phyloP scores from a whole-genome alignment of 1,284 basidiomycete species.

The Mycosarcoma maydis region DNA sequence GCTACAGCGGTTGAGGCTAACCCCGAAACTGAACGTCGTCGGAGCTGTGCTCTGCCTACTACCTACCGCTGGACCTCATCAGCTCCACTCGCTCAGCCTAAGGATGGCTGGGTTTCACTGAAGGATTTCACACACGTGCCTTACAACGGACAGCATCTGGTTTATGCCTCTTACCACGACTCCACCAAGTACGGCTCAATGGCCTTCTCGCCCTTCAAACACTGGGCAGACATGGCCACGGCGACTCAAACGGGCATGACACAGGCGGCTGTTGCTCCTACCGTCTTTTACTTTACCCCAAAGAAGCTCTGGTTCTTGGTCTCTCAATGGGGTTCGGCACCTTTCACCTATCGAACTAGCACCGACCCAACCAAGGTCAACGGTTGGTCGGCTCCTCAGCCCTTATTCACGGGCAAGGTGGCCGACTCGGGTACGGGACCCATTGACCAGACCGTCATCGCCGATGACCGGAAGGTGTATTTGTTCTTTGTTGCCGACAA shows the following conservation, averaged over 20 bases:
- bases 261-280: constrained; percentile 18
- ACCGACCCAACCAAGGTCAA: constrained; percentile 21
- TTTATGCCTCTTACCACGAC: constrained; percentile 20
- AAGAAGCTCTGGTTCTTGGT: constrained; percentile 23
- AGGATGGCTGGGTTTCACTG: constrained; percentile 15
- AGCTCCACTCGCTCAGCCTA: constrained; percentile 24
- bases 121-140: constrained; percentile 41
- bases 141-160: constrained; percentile 34
- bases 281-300: constrained; percentile 20
- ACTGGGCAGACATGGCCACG: constrained; percentile 26
- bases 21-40: constrained; percentile 1
- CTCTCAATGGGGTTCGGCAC: constrained; percentile 13
- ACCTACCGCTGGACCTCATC: constrained; percentile 27
- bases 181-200: constrained; percentile 32
- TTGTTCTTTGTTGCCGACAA: constrained; percentile 34
- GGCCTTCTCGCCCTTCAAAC: constrained; percentile 27
- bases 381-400: constrained; percentile 19
- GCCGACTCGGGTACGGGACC: constrained; percentile 9
- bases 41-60: constrained; percentile 27
- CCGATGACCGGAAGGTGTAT: constrained; percentile 20
- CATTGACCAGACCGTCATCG: constrained; percentile 36
- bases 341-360: constrained; percentile 22
- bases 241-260: constrained; percentile 21
- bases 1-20: constrained; percentile 16
- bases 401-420: constrained; percentile 15